phyloP scores from a whole-genome alignment of 75 land plant species.

The Cunninghamia lanceolata region DNA sequence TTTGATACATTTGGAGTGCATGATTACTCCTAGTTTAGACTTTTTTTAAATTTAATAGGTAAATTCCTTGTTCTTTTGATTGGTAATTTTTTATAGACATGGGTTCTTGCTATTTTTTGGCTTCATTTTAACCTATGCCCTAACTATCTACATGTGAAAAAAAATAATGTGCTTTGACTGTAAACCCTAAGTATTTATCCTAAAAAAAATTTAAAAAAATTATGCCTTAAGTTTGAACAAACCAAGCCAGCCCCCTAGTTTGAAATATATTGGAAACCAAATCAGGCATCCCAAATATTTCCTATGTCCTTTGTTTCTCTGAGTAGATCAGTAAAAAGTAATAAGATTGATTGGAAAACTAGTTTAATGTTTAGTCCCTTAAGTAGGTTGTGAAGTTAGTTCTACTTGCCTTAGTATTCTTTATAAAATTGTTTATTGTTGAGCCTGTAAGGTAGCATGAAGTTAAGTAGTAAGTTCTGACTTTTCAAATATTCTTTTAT shows the following conservation, averaged over 20 bases:
- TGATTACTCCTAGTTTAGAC: no score
- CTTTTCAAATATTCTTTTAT: not conserved
- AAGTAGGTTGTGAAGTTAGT: not conserved
- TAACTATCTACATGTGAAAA: no score
- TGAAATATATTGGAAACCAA: not conserved
- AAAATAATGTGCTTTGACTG: no score
- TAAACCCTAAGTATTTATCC: no score
- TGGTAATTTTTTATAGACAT: no score
- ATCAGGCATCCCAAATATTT: not conserved
- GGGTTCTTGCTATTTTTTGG: no score
- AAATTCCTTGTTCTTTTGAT: no score
- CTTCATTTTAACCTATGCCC: no score
- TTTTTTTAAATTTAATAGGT: no score
- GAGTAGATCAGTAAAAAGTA: not conserved
- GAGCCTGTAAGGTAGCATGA: not conserved
- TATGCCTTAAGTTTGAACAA: not conserved
- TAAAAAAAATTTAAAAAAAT: no score
- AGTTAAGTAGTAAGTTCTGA: not conserved
- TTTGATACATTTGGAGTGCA: no score
- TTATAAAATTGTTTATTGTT: not conserved
- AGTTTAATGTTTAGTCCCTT: not conserved
- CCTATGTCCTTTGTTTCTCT: not conserved
- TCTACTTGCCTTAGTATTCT: not conserved
- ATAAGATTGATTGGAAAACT: not conserved
- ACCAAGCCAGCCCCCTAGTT: not conserved